Evolutionary conservation across 2,329 filamentous ascomycete species (phyloP).

Genomic region (Penicillium sp.): DNA sequence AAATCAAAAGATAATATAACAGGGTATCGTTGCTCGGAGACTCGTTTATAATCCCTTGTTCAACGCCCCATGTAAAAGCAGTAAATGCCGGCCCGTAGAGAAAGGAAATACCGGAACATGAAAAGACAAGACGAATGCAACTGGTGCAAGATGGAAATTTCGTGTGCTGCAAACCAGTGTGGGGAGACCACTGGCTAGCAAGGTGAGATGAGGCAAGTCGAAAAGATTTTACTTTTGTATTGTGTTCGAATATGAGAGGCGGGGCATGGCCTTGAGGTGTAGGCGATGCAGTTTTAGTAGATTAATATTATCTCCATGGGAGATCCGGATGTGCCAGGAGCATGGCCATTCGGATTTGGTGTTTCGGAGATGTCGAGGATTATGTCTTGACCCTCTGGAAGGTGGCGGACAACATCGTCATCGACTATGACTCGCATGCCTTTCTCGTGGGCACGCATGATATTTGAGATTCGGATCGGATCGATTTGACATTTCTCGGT

Average conservation of each 20-base stretch:
- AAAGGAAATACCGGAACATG: constrained; percentile 12
- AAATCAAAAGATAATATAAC: constrained; percentile 19
- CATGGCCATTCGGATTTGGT: constrained; percentile 4
- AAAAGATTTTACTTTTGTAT: background rate
- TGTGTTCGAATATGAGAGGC: background rate
- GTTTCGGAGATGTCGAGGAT: constrained; percentile 57
- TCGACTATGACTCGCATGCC: constrained; percentile 80
- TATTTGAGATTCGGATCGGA: no score
- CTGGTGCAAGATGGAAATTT: background rate
- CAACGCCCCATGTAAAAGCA: constrained; percentile 24
- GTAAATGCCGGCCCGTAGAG: constrained; percentile 16
- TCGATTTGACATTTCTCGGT: no score
- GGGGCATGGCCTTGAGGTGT: background rate
- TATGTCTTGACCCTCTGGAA: constrained; percentile 90
- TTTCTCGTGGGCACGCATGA: constrained; percentile 53
- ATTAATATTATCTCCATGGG: constrained; percentile 47
- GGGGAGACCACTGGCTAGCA: background rate
- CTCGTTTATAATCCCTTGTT: constrained; percentile 35
- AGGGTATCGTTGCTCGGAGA: constrained; percentile 37
- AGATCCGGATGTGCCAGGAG: constrained; percentile 11
- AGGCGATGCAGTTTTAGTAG: constrained; percentile 34
- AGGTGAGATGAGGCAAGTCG: background rate
- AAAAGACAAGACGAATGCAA: background rate
- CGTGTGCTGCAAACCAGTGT: constrained; percentile 9
- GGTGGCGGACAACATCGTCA: constrained; percentile 73